Evolutionary conservation across 1,284 basidiomycete species (phyloP), one percentile per base, ranked within the genome.

Genomic region (Sporisorium sorghi): DNA sequence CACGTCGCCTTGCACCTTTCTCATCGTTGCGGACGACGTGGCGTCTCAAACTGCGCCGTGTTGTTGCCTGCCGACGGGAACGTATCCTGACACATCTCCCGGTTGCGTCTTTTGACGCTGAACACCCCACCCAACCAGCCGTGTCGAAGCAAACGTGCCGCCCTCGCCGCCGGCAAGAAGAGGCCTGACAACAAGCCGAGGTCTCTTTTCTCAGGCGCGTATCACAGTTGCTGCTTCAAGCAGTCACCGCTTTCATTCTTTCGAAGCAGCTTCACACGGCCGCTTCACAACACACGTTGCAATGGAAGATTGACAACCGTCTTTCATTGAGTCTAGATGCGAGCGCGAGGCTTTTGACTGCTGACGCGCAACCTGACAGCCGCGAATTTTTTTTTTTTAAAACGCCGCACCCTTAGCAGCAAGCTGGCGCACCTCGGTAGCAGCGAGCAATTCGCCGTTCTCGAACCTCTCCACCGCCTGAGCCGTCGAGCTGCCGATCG

Each of bases 351-450:
- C n/a, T n/a, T n/a, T n/a, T n/a, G n/a, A n/a, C n/a, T n/a, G n/a
- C n/a, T n/a, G n/a, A 17, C 35, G 23, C 19, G 24, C 43, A 44
- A 17, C 23, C 15, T 17, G 43, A 15, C 23, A 26, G 43, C 14
- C 24, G 14, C n/a, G n/a, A n/a, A n/a, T n/a, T 8, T 10, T 12
- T n/a, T 21, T 14, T 15, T 5, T 14, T 49, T 37, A 77, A 53
- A 76, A 61, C 10, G 81, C 82, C 2, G 81, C 72, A 12, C 78
- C 78, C 6, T 68, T 58, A 39, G 79, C 77, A 17, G 80, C 69
- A 32, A 75, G 58, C 73, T 83, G 81, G 24, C 82, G 44, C 4
- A 68, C 57, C 60, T 83, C 82, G 17, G 71, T 54, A 10, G 77
- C 82, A 7, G 78, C 77, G 6, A 70, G 43, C 40, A 77, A 54